These are phyloP conservation scores for Periconia sp. DNA, from an alignment of 2,329 filamentous ascomycete genomes.

Conservation along the genomic window DNA sequence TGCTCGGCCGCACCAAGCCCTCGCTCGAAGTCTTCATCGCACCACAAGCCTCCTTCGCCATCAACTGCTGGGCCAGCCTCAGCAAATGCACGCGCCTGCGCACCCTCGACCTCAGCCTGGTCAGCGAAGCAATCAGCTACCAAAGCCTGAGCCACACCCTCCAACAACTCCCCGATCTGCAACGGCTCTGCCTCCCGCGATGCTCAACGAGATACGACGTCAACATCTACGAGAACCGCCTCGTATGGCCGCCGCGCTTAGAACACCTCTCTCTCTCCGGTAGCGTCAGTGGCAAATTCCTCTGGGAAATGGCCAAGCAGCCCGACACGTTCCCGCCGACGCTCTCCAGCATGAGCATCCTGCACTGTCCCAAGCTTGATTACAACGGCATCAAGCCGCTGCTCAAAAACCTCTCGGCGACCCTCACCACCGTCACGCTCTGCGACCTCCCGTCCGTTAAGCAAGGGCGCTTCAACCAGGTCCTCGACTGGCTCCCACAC, in stretches of 20 bases:
- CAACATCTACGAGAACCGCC: conserved; percentile 19
- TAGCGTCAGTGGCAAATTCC: conserved; percentile 46
- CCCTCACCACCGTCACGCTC: conserved; percentile 43
- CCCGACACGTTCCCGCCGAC: conserved; percentile 32
- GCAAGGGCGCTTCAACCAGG: conserved; percentile 42
- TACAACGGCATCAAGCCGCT: conserved; percentile 40
- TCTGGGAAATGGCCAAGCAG: conserved; percentile 40
- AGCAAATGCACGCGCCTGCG: conserved; percentile 56
- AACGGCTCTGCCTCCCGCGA: conserved; percentile 50
- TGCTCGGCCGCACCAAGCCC: conserved; percentile 57
- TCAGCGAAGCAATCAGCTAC: conserved; percentile 54
- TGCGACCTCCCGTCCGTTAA: conserved; percentile 45
- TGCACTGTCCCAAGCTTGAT: conserved; percentile 47
- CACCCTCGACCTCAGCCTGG: conserved; percentile 55
- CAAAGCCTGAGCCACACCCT: conserved; percentile 54
- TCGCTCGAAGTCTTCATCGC: conserved; percentile 58
- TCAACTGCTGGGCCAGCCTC: conserved; percentile 59
- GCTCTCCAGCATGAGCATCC: conserved; percentile 36
- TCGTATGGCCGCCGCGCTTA: conserved; percentile 49
- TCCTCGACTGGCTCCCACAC: conserved; percentile 45
- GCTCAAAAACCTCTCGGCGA: conserved; percentile 33
- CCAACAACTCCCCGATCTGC: conserved; percentile 48
- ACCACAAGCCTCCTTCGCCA: conserved; percentile 59
- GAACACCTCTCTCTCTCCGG: conserved; percentile 47
- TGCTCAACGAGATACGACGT: conserved; percentile 36